Base-by-base conservation (phyloP, 257 asterid species). In the Capsicum baccatum region DNA sequence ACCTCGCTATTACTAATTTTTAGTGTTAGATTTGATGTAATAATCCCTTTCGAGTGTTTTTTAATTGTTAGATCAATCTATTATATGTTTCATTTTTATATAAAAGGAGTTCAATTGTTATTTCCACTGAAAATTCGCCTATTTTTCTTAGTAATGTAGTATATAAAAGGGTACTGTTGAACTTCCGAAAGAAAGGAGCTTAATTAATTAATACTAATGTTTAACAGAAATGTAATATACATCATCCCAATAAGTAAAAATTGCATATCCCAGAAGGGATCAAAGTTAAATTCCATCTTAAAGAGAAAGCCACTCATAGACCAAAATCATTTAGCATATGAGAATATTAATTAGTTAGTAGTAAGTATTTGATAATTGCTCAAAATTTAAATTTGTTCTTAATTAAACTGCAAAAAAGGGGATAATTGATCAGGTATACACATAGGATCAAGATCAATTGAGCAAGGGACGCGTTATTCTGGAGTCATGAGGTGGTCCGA, bases 401-500 rank as follows among this genome's bases (percentile, higher is more conserved):
- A 17, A 70, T 71, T 71, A 48, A 73, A 6, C n/a, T 47, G 7
- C 57, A 44, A n/a, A 71, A 21, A 63, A 7, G 47, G 44, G 47
- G 44, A 26, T 12, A 26, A 42, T 26, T 55, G 59, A 26, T 26
- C 33, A 55, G 16, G 42, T 4, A 39, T 39, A 26, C 33, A 26
- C 33, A 5, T 64, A 64, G 12, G 44, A 26, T 64, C 4, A 64
- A 33, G 44, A 26, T 64, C 4, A 64, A 33, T 64, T 64, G 17
- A 63, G 48, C 33, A 44, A 6, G 17, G 42, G 70, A 47, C 19
- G 97, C 87, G 85, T 91, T 19, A 70, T 84, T 91, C 96, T 92
- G 39, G 87, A 81, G 85, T 93, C 94, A 74, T 74, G 60, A 0
- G 98, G 99, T 5, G 83, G 92, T 33, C 98, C 99, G 39, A 96